These are phyloP conservation scores for Heterobasidion irregulare DNA, from an alignment of 1,284 basidiomycete species.

Conservation along the genomic window DNA sequence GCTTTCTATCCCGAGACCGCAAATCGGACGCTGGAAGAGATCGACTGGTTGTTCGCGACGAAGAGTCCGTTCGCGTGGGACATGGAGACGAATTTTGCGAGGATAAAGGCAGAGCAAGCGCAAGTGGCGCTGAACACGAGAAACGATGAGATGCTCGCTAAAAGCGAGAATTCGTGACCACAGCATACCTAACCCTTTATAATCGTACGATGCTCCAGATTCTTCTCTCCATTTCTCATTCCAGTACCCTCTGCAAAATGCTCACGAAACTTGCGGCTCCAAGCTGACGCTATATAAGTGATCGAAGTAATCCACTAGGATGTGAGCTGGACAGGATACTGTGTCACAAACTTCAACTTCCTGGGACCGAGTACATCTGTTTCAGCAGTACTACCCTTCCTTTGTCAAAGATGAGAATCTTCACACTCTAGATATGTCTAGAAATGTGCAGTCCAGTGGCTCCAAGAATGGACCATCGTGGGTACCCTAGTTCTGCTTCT, in stretches of 20 bases:
- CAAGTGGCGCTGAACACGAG: constrained; percentile 5
- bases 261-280: too few species aligned
- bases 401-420: too few species aligned
- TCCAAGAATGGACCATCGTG: background rate
- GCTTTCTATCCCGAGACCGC: constrained; percentile 46
- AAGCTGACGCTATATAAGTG: too few species aligned
- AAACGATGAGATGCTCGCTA: background rate
- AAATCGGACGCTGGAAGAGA: constrained; percentile 43
- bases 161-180: background rate
- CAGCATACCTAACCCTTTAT: background rate
- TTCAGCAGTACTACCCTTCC: too few species aligned
- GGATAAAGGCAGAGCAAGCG: constrained; percentile 19
- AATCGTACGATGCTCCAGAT: background rate
- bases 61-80: constrained; percentile 38
- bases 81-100: constrained; percentile 28
- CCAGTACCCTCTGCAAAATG: background rate
- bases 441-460: background rate
- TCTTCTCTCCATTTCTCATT: background rate
- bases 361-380: too few species aligned
- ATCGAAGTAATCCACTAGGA: too few species aligned
- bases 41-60: constrained; percentile 39
- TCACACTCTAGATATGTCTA: background rate
- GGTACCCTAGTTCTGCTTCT: too few species aligned
- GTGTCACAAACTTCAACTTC: too few species aligned
- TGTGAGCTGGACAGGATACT: too few species aligned